Evolutionary conservation across 352 stramenopile genomes (phyloP).

Genomic region (Pythium dissotocum): DNA sequence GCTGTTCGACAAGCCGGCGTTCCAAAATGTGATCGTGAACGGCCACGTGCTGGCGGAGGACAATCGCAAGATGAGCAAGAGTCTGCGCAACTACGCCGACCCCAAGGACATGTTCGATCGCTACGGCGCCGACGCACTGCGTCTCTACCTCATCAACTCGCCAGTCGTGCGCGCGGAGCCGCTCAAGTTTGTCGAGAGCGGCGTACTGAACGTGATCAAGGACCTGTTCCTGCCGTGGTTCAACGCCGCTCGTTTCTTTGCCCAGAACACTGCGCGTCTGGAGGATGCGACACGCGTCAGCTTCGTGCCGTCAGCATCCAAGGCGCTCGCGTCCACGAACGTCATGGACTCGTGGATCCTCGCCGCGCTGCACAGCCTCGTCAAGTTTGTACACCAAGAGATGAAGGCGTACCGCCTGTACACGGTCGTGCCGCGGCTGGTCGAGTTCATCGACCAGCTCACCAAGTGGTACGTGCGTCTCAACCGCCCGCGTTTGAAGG

Average conservation of each 20-base stretch:
- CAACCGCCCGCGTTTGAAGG: constrained; percentile 98
- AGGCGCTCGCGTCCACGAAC: constrained; percentile 92
- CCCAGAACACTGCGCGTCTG: constrained; percentile 95
- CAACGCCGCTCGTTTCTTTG: constrained; percentile 99
- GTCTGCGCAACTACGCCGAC: constrained; percentile 99
- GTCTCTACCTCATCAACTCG: constrained; percentile 99
- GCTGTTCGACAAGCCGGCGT: constrained; percentile 98
- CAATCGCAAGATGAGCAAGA: constrained; percentile 99
- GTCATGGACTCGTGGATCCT: constrained; percentile 99
- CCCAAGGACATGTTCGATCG: constrained; percentile 93
- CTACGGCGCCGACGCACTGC: constrained; percentile 98
- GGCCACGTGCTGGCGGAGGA: constrained; percentile 98
- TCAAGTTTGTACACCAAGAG: constrained; percentile 97
- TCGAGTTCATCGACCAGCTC: constrained; percentile 98
- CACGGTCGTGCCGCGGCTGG: constrained; percentile 97
- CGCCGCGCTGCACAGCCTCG: constrained; percentile 95
- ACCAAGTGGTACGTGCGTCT: constrained; percentile 99
- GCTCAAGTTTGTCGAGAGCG: constrained; percentile 95
- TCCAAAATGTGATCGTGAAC: constrained; percentile 99
- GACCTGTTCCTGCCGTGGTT: constrained; percentile 99
- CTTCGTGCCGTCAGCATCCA: constrained; percentile 92
- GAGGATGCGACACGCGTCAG: constrained; percentile 78
- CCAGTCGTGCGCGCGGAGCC: constrained; percentile 98
- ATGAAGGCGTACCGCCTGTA: constrained; percentile 99
- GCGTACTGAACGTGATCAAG: constrained; percentile 97